Percentiles rank a stretch among this genome's conserved stretches.
phyloP scores from a whole-genome alignment of 2,329 filamentous ascomycete species.

The Calonectria fujianensis region DNA sequence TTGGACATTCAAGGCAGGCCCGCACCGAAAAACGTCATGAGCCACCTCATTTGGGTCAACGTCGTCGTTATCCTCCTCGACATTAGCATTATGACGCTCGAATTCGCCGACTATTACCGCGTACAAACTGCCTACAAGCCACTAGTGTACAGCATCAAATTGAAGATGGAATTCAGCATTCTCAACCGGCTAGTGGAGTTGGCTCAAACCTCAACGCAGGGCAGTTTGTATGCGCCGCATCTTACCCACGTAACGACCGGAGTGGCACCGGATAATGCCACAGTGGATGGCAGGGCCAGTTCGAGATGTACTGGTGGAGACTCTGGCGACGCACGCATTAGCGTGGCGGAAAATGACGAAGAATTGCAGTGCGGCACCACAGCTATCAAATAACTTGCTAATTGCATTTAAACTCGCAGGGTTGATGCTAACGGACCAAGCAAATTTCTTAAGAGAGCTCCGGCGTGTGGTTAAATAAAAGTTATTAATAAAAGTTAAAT shows the following conservation, averaged over 20 bases:
- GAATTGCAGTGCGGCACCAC: background rate
- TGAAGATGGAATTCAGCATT: conserved; percentile 62
- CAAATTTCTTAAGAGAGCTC: background rate
- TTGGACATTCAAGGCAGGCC: background rate
- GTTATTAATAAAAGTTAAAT: background rate
- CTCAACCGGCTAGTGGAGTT: conserved; percentile 59
- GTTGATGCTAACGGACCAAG: background rate
- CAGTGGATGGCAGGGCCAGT: background rate
- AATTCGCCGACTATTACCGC: conserved; percentile 61
- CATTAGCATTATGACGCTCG: conserved; percentile 55
- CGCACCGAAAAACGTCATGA: conserved; percentile 17
- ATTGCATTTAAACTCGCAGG: background rate
- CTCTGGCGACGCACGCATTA: background rate
- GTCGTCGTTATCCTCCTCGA: conserved; percentile 64
- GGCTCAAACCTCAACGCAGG: conserved; percentile 12
- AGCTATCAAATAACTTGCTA: background rate
- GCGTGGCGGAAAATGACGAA: background rate
- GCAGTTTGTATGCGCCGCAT: background rate
- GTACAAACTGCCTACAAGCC: conserved; percentile 50
- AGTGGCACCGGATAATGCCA: background rate
- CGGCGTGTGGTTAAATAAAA: background rate
- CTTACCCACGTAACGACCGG: background rate
- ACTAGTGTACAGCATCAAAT: conserved; percentile 59
- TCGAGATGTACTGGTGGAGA: background rate
- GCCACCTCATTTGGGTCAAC: conserved; percentile 65